phyloP scores from a whole-genome alignment of 73 alveolate genomes.

The Durusdinium trenchii region DNA sequence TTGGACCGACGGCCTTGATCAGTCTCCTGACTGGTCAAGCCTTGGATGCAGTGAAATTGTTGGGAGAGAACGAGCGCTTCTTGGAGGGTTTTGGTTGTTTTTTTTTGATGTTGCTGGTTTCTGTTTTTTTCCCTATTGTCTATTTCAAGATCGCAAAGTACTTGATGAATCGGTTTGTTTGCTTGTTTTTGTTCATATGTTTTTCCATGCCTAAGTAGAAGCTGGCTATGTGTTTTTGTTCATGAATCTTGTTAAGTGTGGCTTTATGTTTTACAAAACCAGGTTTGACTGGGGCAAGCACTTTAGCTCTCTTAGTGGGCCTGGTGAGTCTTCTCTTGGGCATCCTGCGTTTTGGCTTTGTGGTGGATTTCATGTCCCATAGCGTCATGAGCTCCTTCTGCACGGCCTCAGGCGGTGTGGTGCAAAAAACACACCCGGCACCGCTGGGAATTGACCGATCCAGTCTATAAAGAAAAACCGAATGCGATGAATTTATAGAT shows the following conservation, averaged over 20 bases:
- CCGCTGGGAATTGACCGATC: too few species aligned
- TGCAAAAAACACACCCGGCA: too few species aligned
- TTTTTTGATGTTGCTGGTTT: neutral
- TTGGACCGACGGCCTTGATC: conserved; percentile 83
- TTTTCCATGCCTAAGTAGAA: neutral
- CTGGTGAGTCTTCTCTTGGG: conserved; percentile 34
- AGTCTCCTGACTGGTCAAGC: conserved; percentile 83
- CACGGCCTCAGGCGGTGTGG: conserved; percentile 74
- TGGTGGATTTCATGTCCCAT: conserved; percentile 73
- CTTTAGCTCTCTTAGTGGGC: conserved; percentile 48
- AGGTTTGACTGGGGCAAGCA: conserved; percentile 30
- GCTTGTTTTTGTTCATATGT: too few species aligned
- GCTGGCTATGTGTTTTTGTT: neutral
- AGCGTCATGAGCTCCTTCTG: conserved; percentile 47
- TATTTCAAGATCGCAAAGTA: neutral
- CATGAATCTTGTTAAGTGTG: neutral
- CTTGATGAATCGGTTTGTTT: too few species aligned
- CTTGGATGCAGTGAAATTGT: conserved; percentile 7
- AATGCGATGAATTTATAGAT: too few species aligned
- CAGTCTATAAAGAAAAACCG: too few species aligned
- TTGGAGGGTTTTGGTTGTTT: neutral
- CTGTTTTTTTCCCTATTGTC: neutral
- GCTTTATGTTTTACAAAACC: too few species aligned
- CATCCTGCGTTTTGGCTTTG: conserved; percentile 56
- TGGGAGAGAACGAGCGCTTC: neutral